Base-by-base conservation (phyloP, 176 grass and related monocot genomes). In the Chrysopogon serrulatus region DNA sequence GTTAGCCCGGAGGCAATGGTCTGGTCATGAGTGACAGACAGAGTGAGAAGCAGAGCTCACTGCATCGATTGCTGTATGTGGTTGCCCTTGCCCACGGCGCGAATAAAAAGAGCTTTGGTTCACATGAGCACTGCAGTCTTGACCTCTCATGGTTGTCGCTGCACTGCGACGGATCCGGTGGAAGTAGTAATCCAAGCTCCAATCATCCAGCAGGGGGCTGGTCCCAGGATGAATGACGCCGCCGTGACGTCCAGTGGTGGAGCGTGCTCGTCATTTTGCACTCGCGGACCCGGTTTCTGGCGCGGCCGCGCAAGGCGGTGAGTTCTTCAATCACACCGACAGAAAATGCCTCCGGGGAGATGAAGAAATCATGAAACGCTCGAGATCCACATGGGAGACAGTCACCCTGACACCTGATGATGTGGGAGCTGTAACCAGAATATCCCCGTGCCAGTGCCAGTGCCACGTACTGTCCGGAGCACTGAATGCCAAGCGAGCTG, bases 41-140 rank as follows among this genome's bases (percentile, higher is more conserved):
- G 65, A 23, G 19, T 49, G 27, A 5, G 30, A 8, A 2, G 19
- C 26, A 21, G 39, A 62, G 40, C 37, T 47, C 30, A 40, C 4
- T 71, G 69, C 23, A 11, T 17, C 62, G 56, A n/a, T 26, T 23
- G 13, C 24, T 26, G 57, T 44, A n/a, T 9, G 5, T 4, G 31
- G 7, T 17, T 37, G 24, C 5, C 3, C 5, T 6, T 54, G 68
- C 45, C 74, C 59, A 64, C 81, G 35, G 39, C 32, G 45, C 15
- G 36, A 65, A 78, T 35, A 60, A 83, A 78, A 60, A 83, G 73
- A 47, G 16, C 24, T 5, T 3, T 4, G 73, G 66, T 27, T 86
- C 88, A 83, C 84, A 86, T 86, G 88, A 86, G 3, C 83, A 3
- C 76, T 85, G 66, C 36, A 61, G 26, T 49, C 17, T 54, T 57